phyloP scores from a whole-genome alignment of 225 moss, liverwort and hornwort species.

The Thuidium tamariscinum region DNA sequence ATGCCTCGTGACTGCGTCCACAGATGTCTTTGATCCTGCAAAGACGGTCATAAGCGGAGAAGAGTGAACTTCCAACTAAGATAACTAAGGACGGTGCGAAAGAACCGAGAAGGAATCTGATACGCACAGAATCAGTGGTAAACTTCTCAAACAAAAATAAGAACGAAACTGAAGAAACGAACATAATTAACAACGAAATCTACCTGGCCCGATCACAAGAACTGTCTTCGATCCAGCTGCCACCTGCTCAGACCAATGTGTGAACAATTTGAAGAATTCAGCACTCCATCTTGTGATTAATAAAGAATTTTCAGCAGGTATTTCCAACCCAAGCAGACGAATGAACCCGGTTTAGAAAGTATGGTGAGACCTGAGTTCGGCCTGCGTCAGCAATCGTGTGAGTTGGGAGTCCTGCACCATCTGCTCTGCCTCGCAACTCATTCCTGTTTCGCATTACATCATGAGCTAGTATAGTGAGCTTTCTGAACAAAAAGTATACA shows the following conservation, averaged over 20 bases:
- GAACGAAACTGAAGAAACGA: background rate
- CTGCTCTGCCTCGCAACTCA: slow-evolving; percentile 79
- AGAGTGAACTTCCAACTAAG: background rate
- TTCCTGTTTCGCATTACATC: slow-evolving; percentile 39
- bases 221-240: slow-evolving; percentile 98
- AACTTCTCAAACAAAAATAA: background rate
- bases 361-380: slow-evolving; percentile 69
- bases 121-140: background rate
- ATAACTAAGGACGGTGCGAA: background rate
- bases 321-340: background rate
- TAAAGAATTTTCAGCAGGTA: background rate
- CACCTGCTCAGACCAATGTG: slow-evolving; percentile 46
- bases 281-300: background rate
- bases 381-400: slow-evolving; percentile 94
- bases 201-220: slow-evolving; percentile 96
- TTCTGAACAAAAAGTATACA: background rate
- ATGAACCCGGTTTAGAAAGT: background rate
- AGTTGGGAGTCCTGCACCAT: slow-evolving; percentile 68
- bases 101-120: background rate
- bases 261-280: background rate
- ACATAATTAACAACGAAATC: background rate
- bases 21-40: slow-evolving; percentile 64
- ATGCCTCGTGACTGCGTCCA: slow-evolving; percentile 74
- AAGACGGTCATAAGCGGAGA: background rate
- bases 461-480: background rate